phyloP scores from a whole-genome alignment of 108 stramenopile species.

The Nannochloropsis salina region DNA sequence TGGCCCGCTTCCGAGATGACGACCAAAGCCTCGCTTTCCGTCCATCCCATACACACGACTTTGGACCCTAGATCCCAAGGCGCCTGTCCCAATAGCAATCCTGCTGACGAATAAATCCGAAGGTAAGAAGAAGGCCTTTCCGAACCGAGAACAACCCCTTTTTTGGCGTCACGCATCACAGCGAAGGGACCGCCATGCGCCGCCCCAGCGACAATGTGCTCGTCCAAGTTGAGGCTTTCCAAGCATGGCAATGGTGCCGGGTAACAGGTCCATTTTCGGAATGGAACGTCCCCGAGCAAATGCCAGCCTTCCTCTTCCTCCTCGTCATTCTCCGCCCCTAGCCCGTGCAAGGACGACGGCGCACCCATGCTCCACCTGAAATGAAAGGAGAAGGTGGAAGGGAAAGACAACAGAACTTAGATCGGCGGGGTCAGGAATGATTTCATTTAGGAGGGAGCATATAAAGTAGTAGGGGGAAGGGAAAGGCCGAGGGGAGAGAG shows the following conservation, averaged over 20 bases:
- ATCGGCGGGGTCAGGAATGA: too few species aligned
- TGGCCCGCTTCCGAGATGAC: slow-evolving; percentile 33
- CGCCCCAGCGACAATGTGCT: slow-evolving; percentile 24
- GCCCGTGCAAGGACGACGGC: background rate
- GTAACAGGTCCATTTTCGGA: slow-evolving; percentile 14
- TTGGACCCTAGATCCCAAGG: slow-evolving; percentile 26
- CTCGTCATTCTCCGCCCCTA: background rate
- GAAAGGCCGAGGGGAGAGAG: too few species aligned
- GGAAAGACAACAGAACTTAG: too few species aligned
- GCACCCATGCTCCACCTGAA: background rate
- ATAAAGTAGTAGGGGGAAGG: too few species aligned
- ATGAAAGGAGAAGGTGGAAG: too few species aligned
- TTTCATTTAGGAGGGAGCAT: too few species aligned
- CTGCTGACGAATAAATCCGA: slow-evolving; percentile 35
- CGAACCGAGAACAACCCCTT: slow-evolving; percentile 24
- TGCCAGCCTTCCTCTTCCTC: slow-evolving; percentile 17
- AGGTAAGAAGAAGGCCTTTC: slow-evolving; percentile 25
- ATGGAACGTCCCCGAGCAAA: background rate
- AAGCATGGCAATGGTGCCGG: slow-evolving; percentile 13
- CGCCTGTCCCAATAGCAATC: slow-evolving; percentile 24
- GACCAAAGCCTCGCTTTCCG: slow-evolving; percentile 40
- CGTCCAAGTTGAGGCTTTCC: slow-evolving; percentile 33
- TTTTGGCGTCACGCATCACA: slow-evolving; percentile 41
- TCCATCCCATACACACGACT: slow-evolving; percentile 43
- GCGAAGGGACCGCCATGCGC: slow-evolving; percentile 44